Evolutionary conservation across 1,284 basidiomycete species (phyloP).

Genomic region (Boletus smithii): DNA sequence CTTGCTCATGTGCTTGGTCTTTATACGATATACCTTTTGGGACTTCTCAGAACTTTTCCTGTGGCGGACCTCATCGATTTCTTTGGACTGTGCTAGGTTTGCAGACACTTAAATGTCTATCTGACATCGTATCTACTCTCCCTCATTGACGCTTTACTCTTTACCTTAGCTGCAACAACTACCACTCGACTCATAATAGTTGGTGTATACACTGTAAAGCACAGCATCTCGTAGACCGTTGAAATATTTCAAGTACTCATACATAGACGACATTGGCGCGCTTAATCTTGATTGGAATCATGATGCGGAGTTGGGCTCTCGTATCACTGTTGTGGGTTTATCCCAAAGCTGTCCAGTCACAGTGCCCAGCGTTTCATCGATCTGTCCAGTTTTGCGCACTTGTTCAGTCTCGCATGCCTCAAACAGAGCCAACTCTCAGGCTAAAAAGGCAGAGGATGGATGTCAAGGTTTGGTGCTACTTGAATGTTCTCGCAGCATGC

Average conservation of each 20-base stretch:
- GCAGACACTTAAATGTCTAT: constrained; percentile 23
- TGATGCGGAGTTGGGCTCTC: constrained; percentile 2
- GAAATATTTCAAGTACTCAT: background rate
- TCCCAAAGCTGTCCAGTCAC: background rate
- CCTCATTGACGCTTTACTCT: constrained; percentile 28
- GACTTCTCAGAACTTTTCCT: constrained; percentile 8
- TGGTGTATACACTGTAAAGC: constrained; percentile 27
- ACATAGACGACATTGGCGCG: background rate
- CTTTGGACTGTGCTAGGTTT: constrained; percentile 19
- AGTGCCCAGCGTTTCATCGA: constrained; percentile 1
- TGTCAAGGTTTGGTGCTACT: constrained; percentile 35
- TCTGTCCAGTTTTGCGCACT: constrained; percentile 4
- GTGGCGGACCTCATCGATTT: constrained; percentile 14
- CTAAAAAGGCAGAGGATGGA: constrained; percentile 53
- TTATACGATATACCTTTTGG: constrained; percentile 16
- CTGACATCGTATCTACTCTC: constrained; percentile 19
- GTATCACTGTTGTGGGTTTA: background rate
- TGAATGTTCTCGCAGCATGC: background rate
- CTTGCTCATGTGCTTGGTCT: background rate
- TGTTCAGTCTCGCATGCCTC: constrained; percentile 32
- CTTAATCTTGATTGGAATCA: background rate
- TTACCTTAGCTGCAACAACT: constrained; percentile 17
- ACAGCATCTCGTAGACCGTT: constrained; percentile 20
- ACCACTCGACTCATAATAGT: constrained; percentile 18
- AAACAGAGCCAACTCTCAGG: constrained; percentile 29